phyloP scores from a whole-genome alignment of 2,329 filamentous ascomycete species.

The Chaetothyriales sp. region DNA sequence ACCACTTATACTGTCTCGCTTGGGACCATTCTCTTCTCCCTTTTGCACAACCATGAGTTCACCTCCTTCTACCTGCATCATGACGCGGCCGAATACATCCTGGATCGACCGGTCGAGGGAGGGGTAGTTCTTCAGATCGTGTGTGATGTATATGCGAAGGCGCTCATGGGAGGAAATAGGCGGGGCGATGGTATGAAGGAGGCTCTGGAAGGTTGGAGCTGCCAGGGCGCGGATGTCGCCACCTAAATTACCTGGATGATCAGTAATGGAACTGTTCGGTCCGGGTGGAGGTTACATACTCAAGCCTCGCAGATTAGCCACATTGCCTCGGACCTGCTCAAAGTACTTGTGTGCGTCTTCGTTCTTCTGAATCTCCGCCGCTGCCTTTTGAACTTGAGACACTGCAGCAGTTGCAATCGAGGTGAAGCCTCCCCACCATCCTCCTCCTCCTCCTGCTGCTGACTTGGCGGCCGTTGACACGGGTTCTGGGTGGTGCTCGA shows the following conservation, averaged over 20 bases:
- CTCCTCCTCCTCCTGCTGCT: slow-evolving; percentile 35
- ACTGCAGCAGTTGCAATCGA: slow-evolving; percentile 59
- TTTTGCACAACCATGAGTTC: slow-evolving; percentile 89
- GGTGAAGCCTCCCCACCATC: slow-evolving; percentile 80
- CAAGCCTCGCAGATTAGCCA: slow-evolving; percentile 58
- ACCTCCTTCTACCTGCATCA: slow-evolving; percentile 97
- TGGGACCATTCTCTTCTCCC: slow-evolving; percentile 66
- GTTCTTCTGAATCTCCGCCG: slow-evolving; percentile 89
- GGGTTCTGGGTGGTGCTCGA: slow-evolving; percentile 35
- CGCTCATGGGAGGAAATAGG: slow-evolving; percentile 95
- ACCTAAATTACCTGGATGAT: slow-evolving; percentile 37
- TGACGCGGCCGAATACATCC: slow-evolving; percentile 80
- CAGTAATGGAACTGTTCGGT: background rate
- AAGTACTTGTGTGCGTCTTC: slow-evolving; percentile 95
- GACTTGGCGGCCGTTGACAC: slow-evolving; percentile 41
- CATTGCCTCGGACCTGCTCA: slow-evolving; percentile 81
- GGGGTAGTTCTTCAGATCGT: slow-evolving; percentile 88
- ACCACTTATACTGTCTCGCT: slow-evolving; percentile 44
- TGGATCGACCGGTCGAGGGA: slow-evolving; percentile 88
- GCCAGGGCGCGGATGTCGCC: slow-evolving; percentile 76
- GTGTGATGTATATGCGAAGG: slow-evolving; percentile 90
- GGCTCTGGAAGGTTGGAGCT: slow-evolving; percentile 83
- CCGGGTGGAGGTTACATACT: slow-evolving; percentile 39
- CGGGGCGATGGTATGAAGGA: slow-evolving; percentile 86
- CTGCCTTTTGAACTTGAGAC: slow-evolving; percentile 82